These are phyloP conservation scores for Xylaria sp. DNA, from an alignment of 2,329 filamentous ascomycete genomes.

Conservation along the genomic window DNA sequence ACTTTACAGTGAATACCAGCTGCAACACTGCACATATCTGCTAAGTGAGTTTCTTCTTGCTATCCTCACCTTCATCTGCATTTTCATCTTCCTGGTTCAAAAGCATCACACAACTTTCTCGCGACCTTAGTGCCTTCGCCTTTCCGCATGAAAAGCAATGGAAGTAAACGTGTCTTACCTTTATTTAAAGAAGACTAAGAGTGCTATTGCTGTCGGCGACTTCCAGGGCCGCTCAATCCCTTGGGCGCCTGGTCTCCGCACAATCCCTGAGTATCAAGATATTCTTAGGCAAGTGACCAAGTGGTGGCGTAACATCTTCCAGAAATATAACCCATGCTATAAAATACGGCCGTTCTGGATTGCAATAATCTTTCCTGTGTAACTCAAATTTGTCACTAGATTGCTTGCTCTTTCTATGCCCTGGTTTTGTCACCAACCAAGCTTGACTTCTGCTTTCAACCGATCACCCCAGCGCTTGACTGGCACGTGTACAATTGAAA, in stretches of 20 bases:
- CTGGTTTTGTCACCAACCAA: neutral
- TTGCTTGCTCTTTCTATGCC: neutral
- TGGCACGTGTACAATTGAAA: neutral
- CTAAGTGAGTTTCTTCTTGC: slow-evolving; percentile 18
- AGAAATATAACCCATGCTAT: neutral
- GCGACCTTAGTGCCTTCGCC: neutral
- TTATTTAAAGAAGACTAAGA: slow-evolving; percentile 8
- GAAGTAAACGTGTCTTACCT: slow-evolving; percentile 12
- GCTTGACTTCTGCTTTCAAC: neutral
- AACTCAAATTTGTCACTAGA: neutral
- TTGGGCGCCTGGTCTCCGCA: slow-evolving; percentile 8
- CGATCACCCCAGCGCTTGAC: neutral
- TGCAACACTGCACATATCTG: neutral
- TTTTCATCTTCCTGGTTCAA: neutral
- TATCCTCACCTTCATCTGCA: slow-evolving; percentile 14
- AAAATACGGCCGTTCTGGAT: neutral
- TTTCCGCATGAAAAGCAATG: neutral
- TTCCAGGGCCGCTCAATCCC: slow-evolving; percentile 1
- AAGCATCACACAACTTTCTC: slow-evolving; percentile 13
- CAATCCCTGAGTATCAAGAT: slow-evolving; percentile 19
- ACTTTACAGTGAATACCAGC: neutral
- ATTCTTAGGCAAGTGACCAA: slow-evolving; percentile 31
- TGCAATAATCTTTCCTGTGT: neutral
- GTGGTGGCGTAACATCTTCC: neutral
- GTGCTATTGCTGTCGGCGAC: slow-evolving; percentile 2